Conservation (phyloP, 176 grass and related monocot species). For the Oryza nivara region DNA sequence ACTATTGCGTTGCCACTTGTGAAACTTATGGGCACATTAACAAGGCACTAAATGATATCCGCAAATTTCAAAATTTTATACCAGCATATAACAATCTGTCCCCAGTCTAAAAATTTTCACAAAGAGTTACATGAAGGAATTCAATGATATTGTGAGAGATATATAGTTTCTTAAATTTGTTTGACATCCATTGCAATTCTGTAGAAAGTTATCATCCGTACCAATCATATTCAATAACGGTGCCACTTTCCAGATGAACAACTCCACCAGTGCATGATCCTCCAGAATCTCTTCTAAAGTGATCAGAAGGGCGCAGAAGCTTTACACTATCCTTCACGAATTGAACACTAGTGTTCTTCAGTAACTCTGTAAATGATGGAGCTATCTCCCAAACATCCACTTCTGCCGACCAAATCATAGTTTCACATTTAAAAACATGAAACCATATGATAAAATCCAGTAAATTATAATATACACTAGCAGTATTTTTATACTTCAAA, state of each 20-base stretch:
- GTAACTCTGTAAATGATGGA: constrained; percentile 78
- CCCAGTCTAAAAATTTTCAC: neutral
- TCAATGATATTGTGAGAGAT: neutral
- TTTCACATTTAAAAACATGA: constrained; percentile 29
- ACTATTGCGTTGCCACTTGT: neutral
- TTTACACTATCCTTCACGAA: constrained; percentile 90
- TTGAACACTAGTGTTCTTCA: constrained; percentile 77
- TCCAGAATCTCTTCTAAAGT: constrained; percentile 57
- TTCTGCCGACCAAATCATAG: constrained; percentile 62
- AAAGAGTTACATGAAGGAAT: neutral
- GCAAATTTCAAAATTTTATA: neutral
- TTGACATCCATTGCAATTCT: neutral
- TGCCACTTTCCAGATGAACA: constrained; percentile 90
- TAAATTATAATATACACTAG: constrained; percentile 1
- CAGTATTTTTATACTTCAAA: constrained; percentile 31
- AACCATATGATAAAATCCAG: constrained; percentile 29
- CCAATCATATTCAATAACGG: constrained; percentile 98
- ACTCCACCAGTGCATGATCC: constrained; percentile 66
- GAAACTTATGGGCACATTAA: neutral
- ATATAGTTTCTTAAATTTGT: neutral
- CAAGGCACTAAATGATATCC: neutral
- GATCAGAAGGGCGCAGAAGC: constrained; percentile 76
- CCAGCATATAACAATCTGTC: neutral
- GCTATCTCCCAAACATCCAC: constrained; percentile 98
- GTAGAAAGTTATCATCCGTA: constrained; percentile 47